Base-by-base conservation (phyloP, 805 yeast species). In the Candida methanosorbosa region DNA sequence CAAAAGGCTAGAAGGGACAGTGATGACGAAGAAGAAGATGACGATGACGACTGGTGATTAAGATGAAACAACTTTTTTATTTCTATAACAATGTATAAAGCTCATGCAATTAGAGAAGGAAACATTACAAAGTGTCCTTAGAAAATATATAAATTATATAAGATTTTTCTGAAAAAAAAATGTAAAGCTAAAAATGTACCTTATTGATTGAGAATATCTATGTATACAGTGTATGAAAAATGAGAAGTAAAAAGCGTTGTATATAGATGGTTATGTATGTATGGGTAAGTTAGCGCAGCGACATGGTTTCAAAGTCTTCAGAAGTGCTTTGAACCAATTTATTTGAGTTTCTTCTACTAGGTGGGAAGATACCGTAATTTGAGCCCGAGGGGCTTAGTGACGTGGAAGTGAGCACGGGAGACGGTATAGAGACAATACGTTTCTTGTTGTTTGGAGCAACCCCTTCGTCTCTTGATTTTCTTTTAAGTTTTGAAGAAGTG, bases 1-100 rank as follows among this genome's bases (percentile, higher is more conserved):
- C 82, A 78, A 34, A 72, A 92, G 53, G 85, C 85, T 3, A 63
- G 68, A 37, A 73, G 85, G 13, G 81, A 75, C 27, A 75, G 79
- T 41, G 85, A 76, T 37, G 87, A 77, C 13, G 88, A 80, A 36
- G 81, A 70, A 2, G 83, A 73, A 2, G 81, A 72, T 16, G 79
- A 76, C 31, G 81, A 72, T 27, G 85, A 78, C 31, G 76, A 69
- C 31, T 55, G 59, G 55, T 51, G 34, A 30, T 14, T 9, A 5
- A 16, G 23, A 21, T n/a, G n/a, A n/a, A n/a, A n/a, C n/a, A n/a
- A n/a, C n/a, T n/a, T n/a, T n/a, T n/a, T n/a, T n/a, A n/a, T n/a
- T n/a, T n/a, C n/a, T n/a, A n/a, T n/a, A n/a, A n/a, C n/a, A n/a
- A n/a, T n/a, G n/a, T n/a, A n/a, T n/a, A n/a, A n/a, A n/a, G n/a